Evolutionary conservation across 2,329 filamentous ascomycete species (phyloP), one percentile per base, ranked within the genome.

Genomic region (Xylaria sp.): DNA sequence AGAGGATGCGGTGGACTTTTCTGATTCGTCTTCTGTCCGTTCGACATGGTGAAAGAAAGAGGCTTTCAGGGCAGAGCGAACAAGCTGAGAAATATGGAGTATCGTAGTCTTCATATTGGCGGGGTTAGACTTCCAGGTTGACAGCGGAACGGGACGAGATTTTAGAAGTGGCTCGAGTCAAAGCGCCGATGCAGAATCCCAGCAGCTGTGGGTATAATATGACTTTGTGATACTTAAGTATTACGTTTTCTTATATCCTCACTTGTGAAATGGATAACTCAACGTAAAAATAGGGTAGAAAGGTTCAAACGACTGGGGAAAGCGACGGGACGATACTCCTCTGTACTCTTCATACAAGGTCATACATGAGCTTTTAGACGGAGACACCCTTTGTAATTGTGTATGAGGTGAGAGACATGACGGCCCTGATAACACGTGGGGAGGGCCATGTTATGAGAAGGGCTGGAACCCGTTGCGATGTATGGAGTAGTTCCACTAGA

Each of bases 81-180:
- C 48, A 37, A 68, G 68, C 62, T 70, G 70, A 50, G 63, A 68
- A 58, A 73, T 13, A 20, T 71, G 63, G 50, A 70, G 37, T 55
- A 72, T 55, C 4, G 61, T 69, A 28, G 70, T 68, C 61, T 62
- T 73, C 71, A 73, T 73, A 48, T 62, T 71, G 61, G 59, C 44
- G 28, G 20, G 34, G 13, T 57, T 28, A 50, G 55, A 54, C 25
- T 20, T 58, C 41, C 20, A 41, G 50, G 50, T 13, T n/a, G 48
- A 20, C 41, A 34, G 61, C 25, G 37, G 50, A 58, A 56, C 54
- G 59, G 54, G 13, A 48, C 44, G 44, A 65, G 37, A 20, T 50
- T 46, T n/a, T 39, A 39, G 51, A 50, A 59, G 10, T 52, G 46
- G 55, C 46, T 61, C 18, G 37, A 56, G 62, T 69, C 66, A 66